These are phyloP conservation scores for Ganoderma resinaceum DNA, from an alignment of 1,284 basidiomycete genomes.

Conservation along the genomic window DNA sequence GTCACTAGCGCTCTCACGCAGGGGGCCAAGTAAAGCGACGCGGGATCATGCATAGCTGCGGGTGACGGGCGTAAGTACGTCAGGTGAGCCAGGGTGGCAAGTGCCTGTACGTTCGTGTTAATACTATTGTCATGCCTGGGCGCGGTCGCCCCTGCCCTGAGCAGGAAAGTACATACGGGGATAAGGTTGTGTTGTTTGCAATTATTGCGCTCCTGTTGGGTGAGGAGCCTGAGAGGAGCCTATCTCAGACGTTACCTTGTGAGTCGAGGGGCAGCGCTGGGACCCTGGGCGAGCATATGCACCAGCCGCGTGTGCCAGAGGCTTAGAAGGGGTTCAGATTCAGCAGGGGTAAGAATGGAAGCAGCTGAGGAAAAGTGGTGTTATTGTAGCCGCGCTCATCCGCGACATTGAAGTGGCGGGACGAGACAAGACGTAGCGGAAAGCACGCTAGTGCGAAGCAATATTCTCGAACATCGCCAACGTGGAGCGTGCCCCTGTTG, in stretches of 20 bases:
- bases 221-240: background rate
- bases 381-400: background rate
- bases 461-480: background rate
- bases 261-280: background rate
- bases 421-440: background rate
- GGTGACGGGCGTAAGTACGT: background rate
- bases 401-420: background rate
- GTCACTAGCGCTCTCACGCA: background rate
- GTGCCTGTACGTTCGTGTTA: background rate
- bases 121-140: background rate
- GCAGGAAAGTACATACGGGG: background rate
- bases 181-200: background rate
- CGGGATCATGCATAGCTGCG: no score
- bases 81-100: background rate
- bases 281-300: background rate
- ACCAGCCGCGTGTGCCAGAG: background rate
- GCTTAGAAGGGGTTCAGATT: background rate
- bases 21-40: background rate
- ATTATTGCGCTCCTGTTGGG: background rate
- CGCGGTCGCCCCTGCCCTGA: background rate
- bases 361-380: background rate
- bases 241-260: background rate
- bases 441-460: no score
- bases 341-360: slow-evolving; percentile 3
- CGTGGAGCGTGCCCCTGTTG: background rate